Conservation (phyloP, 139 green algal genomes). For the Yamagishiella unicocca region DNA sequence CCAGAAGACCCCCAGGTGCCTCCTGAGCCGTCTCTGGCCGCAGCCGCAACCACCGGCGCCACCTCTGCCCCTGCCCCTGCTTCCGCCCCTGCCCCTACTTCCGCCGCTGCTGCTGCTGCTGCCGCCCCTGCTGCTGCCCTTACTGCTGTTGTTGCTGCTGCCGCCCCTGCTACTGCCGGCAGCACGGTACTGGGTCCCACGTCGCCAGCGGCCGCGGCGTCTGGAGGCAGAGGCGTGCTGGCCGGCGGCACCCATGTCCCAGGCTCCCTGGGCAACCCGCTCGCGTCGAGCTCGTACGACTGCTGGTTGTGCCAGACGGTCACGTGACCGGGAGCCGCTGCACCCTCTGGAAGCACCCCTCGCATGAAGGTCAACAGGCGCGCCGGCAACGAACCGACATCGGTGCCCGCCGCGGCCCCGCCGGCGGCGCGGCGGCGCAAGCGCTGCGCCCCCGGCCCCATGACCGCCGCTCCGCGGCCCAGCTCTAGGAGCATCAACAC, state of each 20-base stretch:
- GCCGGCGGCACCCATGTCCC: too few species aligned
- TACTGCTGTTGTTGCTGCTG: background rate
- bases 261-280: too few species aligned
- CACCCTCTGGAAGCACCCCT: background rate
- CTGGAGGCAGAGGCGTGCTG: too few species aligned
- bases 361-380: slow-evolving; percentile 20
- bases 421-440: background rate
- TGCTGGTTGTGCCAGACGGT: background rate
- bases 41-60: too few species aligned
- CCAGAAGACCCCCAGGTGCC: too few species aligned
- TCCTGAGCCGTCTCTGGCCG: too few species aligned
- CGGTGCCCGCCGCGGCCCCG: background rate
- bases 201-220: background rate
- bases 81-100: background rate
- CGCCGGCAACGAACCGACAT: background rate
- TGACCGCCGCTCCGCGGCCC: background rate
- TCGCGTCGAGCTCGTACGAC: background rate
- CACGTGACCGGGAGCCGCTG: background rate
- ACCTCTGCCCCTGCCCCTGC: too few species aligned
- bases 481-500: slow-evolving; percentile 27
- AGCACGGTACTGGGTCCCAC: background rate
- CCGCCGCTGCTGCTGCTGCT: background rate
- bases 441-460: background rate
- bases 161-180: background rate
- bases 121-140: background rate